These are phyloP conservation scores for Akanthomyces muscarius DNA, from an alignment of 2,329 filamentous ascomycete genomes.

Conservation along the genomic window DNA sequence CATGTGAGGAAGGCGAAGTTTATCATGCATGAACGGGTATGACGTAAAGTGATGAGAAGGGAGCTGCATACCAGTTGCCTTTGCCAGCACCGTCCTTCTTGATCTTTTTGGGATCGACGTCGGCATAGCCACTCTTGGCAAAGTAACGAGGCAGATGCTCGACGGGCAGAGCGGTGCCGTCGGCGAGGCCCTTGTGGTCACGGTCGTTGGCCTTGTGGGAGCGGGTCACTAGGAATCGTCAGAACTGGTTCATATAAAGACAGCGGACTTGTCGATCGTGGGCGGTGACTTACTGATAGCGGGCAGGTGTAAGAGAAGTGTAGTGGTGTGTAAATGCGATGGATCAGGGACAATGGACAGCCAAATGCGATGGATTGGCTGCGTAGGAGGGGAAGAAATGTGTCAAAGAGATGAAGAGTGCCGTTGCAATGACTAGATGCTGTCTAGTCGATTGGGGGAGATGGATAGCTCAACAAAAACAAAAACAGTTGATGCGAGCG, in stretches of 20 bases:
- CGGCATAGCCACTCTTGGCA: constrained; percentile 77
- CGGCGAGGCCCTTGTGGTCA: constrained; percentile 75
- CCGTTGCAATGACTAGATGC: background rate
- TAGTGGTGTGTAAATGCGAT: background rate
- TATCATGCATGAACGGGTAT: background rate
- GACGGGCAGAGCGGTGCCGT: constrained; percentile 64
- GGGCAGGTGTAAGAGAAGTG: background rate
- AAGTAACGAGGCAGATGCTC: constrained; percentile 89
- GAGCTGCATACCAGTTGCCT: constrained; percentile 76
- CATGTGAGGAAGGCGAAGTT: background rate
- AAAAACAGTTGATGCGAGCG: background rate
- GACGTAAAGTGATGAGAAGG: constrained; percentile 15
- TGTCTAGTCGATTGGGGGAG: background rate
- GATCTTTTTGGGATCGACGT: constrained; percentile 82
- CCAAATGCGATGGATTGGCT: constrained; percentile 4
- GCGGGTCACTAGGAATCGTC: constrained; percentile 76
- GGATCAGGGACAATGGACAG: background rate
- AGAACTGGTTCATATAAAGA: background rate
- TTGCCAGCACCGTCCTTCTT: constrained; percentile 96
- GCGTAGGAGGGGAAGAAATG: background rate
- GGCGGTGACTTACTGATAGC: constrained; percentile 3
- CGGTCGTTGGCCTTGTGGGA: constrained; percentile 95
- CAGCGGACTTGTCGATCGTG: background rate
- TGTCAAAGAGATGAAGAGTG: background rate
- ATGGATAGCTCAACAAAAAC: constrained; percentile 2